Evolutionary conservation across 2,329 filamentous ascomycete genomes (phyloP).

Genomic region (Exophiala mesophila): DNA sequence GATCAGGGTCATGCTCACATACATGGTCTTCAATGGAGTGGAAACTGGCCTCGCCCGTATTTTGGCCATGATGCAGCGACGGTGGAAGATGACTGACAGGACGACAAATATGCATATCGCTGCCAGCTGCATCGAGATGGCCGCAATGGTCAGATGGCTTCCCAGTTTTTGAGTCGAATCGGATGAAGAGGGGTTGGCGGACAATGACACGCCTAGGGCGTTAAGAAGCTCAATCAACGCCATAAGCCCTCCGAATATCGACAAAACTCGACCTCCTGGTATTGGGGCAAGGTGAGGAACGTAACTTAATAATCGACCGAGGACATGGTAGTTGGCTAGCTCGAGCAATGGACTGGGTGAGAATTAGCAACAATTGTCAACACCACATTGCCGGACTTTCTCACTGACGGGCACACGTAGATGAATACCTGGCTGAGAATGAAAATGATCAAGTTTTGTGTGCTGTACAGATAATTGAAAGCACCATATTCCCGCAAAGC

Average conservation of each 20-base stretch:
- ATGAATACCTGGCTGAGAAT: constrained; percentile 41
- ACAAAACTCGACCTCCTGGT: constrained; percentile 43
- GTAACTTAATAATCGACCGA: constrained; percentile 58
- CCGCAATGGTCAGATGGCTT: constrained; percentile 46
- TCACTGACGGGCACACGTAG: constrained; percentile 33
- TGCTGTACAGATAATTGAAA: constrained; percentile 42
- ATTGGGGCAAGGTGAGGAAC: constrained; percentile 55
- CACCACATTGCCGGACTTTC: not conserved
- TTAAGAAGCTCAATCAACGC: constrained; percentile 47
- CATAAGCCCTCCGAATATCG: constrained; percentile 46
- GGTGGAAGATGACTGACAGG: constrained; percentile 20
- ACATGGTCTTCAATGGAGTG: not conserved
- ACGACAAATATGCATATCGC: constrained; percentile 23
- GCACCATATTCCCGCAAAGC: constrained; percentile 50
- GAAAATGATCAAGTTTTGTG: constrained; percentile 39
- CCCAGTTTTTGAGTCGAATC: constrained; percentile 38
- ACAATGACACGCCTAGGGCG: constrained; percentile 46
- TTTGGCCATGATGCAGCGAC: constrained; percentile 8
- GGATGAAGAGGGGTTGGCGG: constrained; percentile 36
- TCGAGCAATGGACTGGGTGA: constrained; percentile 49
- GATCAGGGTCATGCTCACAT: constrained; percentile 28
- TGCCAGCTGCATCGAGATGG: constrained; percentile 33
- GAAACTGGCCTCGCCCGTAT: not conserved
- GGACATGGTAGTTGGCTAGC: constrained; percentile 57
- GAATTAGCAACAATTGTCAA: not conserved